A percentile compares a stretch with the other conserved stretches of the same genome.
Conservation (phyloP, 768 basidiomycete species). For the Fistulinella prunicolor region DNA sequence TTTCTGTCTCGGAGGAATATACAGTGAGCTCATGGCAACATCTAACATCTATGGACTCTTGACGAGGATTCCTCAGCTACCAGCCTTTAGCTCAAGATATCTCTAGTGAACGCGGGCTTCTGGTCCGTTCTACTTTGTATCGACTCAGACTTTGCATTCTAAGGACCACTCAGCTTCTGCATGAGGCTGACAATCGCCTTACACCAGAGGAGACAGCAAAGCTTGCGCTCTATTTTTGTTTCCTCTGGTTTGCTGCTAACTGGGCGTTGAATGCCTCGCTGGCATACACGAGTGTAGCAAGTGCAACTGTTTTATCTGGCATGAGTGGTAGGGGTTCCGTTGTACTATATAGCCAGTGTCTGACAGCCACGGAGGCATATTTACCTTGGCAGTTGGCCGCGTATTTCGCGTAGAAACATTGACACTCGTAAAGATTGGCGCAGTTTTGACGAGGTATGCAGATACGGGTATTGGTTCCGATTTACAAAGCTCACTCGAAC, state of each 20-base stretch:
- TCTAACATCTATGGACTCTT: background rate
- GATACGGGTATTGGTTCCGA: background rate
- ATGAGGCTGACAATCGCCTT: slow-evolving; percentile 39
- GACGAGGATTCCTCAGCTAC: slow-evolving; percentile 19
- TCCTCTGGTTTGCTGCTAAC: slow-evolving; percentile 93
- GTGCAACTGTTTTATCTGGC: slow-evolving; percentile 83
- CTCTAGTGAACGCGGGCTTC: slow-evolving; percentile 9
- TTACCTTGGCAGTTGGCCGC: slow-evolving; percentile 83
- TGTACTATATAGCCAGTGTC: background rate
- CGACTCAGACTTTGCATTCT: background rate
- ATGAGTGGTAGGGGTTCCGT: slow-evolving; percentile 68
- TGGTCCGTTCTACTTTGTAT: slow-evolving; percentile 13
- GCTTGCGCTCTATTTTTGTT: slow-evolving; percentile 77
- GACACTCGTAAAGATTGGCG: slow-evolving; percentile 66
- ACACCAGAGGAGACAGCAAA: slow-evolving; percentile 68
- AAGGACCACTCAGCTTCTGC: slow-evolving; percentile 9
- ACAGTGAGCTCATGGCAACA: slow-evolving; percentile 6
- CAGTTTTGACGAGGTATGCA: slow-evolving; percentile 75
- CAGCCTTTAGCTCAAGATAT: slow-evolving; percentile 22
- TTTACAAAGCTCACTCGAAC: slow-evolving; percentile 8
- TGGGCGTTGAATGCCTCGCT: slow-evolving; percentile 86
- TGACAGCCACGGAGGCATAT: slow-evolving; percentile 63
- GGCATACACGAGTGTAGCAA: slow-evolving; percentile 89
- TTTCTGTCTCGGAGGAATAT: slow-evolving; percentile 11
- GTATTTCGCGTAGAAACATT: slow-evolving; percentile 79